Evolutionary conservation across 495 filamentous ascomycete species (phyloP), one percentile per base, ranked within the genome.

Genomic region (Polyplosphaeria fusca): DNA sequence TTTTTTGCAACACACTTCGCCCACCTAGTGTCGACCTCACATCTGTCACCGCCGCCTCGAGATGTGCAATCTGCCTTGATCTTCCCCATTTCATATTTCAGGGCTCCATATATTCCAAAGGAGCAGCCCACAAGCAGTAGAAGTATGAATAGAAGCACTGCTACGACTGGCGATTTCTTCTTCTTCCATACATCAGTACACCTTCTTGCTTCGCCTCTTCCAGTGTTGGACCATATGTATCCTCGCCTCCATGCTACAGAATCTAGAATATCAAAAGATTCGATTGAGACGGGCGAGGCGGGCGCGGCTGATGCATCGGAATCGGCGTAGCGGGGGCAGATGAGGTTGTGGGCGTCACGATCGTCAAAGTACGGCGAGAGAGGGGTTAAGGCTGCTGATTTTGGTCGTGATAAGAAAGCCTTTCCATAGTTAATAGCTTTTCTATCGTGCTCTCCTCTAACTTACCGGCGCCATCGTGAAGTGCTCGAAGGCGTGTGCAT

Each of bases 321-420:
- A 19, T 61, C 58, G 38, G 58, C 58, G 43, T 61, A 61, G 16
- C 52, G 50, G 11, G 58, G 58, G 37, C 50, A 55, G 26, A 61
- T 25, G n/a, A 61, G 51, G 18, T 42, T 61, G 23, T 60, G 30
- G 3, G 27, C 48, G 20, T 52, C 23, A 19, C 50, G 50, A 26
- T 49, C n/a, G 46, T 55, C 51, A 13, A 37, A 25, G 51, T 61
- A 61, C 23, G 57, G 57, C 12, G 57, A 54, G 16, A 53, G 40
- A 2, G 47, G 28, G 5, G 19, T 47, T 43, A 47, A 47, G 27
- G 16, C 24, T 22, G 35, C 43, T 9, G 30, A 28, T 42, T 49
- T 47, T n/a, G n/a, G n/a, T n/a, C n/a, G n/a, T n/a, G n/a, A n/a
- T n/a, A n/a, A n/a, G n/a, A n/a, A n/a, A n/a, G n/a, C n/a, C n/a